phyloP scores from a whole-genome alignment of 2,329 filamentous ascomycete genomes.

The Fusarium brachygibbosum region DNA sequence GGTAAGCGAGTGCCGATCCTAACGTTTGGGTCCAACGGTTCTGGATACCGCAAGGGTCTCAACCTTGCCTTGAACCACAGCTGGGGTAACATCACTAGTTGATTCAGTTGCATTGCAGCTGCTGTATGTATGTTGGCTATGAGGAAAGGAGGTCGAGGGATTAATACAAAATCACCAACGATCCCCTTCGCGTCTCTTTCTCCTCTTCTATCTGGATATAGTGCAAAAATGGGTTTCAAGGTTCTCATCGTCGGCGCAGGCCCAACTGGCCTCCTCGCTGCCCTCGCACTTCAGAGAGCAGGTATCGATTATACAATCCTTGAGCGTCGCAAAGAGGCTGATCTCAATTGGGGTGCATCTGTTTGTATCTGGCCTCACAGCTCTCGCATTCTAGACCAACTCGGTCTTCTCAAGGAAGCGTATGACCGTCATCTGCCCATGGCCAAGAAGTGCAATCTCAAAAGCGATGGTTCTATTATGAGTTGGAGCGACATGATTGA shows the following conservation, averaged over 20 bases:
- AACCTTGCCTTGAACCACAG: background rate
- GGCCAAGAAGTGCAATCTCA: constrained; percentile 32
- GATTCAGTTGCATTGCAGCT: background rate
- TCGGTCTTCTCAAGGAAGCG: constrained; percentile 22
- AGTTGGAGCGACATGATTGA: constrained; percentile 36
- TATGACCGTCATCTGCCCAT: constrained; percentile 5
- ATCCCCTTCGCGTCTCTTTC: background rate
- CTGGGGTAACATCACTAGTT: background rate
- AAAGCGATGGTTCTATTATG: constrained; percentile 18
- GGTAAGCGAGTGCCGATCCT: constrained; percentile 25
- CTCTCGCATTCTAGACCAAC: constrained; percentile 15
- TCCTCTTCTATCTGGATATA: background rate
- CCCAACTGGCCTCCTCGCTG: constrained; percentile 18
- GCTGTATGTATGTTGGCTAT: background rate
- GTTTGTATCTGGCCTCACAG: constrained; percentile 37
- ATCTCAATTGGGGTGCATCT: constrained; percentile 26
- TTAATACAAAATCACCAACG: background rate
- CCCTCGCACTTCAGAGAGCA: constrained; percentile 15
- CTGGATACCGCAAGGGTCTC: background rate
- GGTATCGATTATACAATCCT: constrained; percentile 27
- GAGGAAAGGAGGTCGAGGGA: background rate
- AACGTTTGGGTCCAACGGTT: constrained; percentile 16
- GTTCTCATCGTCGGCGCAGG: constrained; percentile 30
- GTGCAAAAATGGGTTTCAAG: constrained; percentile 19
- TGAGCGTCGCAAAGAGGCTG: constrained; percentile 17